Conservation (phyloP, 306 rosid genomes). For the Trichosanthes cucumerina region DNA sequence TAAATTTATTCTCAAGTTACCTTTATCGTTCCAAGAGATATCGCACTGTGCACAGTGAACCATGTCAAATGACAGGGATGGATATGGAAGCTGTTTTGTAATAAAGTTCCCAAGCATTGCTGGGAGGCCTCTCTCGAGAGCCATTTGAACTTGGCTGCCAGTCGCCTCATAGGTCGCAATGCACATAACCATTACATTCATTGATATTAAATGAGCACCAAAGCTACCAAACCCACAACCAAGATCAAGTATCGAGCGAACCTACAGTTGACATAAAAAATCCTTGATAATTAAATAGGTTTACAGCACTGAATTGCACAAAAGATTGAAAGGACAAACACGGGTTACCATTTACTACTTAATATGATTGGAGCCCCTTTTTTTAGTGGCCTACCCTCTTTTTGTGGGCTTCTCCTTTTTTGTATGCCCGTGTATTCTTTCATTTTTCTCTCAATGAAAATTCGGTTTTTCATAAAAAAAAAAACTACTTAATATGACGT, state of each 20-base stretch:
- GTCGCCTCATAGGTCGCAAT: slow-evolving; percentile 89
- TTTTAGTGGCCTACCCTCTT: no score
- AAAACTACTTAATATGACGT: background rate
- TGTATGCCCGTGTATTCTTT: no score
- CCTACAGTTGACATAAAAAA: slow-evolving; percentile 39
- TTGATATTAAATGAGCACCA: slow-evolving; percentile 85
- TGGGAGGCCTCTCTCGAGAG: slow-evolving; percentile 99
- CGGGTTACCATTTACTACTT: background rate
- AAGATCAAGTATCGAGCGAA: slow-evolving; percentile 67
- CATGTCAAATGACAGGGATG: slow-evolving; percentile 87
- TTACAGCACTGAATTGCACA: slow-evolving; percentile 6
- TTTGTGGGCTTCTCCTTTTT: no score
- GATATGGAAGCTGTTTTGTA: slow-evolving; percentile 81
- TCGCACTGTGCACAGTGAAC: slow-evolving; percentile 96
- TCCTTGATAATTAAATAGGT: slow-evolving; percentile 6
- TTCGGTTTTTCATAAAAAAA: no score
- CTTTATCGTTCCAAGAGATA: slow-evolving; percentile 74
- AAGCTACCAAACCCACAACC: slow-evolving; percentile 98
- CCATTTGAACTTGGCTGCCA: slow-evolving; percentile 97
- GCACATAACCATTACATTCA: slow-evolving; percentile 79
- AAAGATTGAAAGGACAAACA: background rate
- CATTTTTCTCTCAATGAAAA: no score
- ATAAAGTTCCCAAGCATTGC: slow-evolving; percentile 84
- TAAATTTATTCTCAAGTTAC: slow-evolving; percentile 28
- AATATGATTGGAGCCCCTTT: no score